These are phyloP conservation scores for Gonium pectorale DNA, from an alignment of 139 green algal genomes.

Conservation along the genomic window DNA sequence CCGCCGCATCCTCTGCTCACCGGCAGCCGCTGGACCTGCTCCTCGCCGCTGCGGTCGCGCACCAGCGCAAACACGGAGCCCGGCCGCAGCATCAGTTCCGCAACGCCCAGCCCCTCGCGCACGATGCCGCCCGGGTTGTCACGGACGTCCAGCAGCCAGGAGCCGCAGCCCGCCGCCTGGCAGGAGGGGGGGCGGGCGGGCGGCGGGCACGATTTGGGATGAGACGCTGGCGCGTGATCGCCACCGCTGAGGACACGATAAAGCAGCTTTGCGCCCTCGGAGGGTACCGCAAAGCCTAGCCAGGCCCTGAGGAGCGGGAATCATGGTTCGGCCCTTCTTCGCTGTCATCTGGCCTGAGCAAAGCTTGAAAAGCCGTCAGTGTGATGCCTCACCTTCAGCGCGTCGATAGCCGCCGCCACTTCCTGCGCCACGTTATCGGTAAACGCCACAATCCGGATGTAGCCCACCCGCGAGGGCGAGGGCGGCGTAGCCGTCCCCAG, in stretches of 20 bases:
- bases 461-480: constrained; percentile 1
- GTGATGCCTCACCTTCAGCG: neutral
- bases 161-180: constrained; percentile 29
- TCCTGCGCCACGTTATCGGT: neutral
- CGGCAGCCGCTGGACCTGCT: neutral
- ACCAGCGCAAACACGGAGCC: neutral
- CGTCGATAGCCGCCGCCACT: neutral
- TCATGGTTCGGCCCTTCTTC: too few species aligned
- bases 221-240: too few species aligned
- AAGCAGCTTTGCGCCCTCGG: too few species aligned
- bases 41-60: constrained; percentile 5
- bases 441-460: constrained; percentile 28
- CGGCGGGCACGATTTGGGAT: neutral
- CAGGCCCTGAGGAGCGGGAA: too few species aligned
- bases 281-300: too few species aligned
- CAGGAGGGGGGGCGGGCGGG: neutral
- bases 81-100: constrained; percentile 6
- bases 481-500: neutral
- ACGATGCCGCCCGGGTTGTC: constrained; percentile 89
- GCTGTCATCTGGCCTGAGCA: too few species aligned
- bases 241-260: too few species aligned
- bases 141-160: constrained; percentile 86
- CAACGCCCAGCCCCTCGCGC: constrained; percentile 57
- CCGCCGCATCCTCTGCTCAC: neutral
- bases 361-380: too few species aligned